Base-by-base conservation (phyloP, 768 basidiomycete genomes). In the Mycena amicta region DNA sequence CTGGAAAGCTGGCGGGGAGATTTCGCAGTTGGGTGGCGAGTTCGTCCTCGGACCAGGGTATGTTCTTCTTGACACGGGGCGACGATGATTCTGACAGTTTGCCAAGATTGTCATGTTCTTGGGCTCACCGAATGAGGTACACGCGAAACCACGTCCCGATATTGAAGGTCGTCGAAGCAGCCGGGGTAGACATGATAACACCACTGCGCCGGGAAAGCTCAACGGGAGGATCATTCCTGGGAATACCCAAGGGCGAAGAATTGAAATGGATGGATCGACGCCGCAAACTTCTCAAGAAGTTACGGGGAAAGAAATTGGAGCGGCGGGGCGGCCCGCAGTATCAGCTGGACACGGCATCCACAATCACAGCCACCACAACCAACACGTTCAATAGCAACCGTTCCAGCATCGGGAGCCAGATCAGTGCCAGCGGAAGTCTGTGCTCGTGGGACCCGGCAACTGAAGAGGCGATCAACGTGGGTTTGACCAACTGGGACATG, bases 11-110 rank as follows among this genome's bases (percentile, higher is more conserved):
- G 80, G 80, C n/a, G 87, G 87, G 0, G 80, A 87, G 58, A 68
- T 80, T 54, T 70, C 80, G 18, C 89, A 89, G 65, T 72, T 90
- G 18, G 89, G 89, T 26, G 89, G 89, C 33, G 89, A 91, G 71
- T 90, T 90, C 63, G 76, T 90, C 25, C 77, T 90, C 16, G 84
- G 83, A 15, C 84, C 85, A 8, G 85, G 83, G 83, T 85, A 60
- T 61, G 79, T 67, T 13, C 16, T 59, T 47, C 18, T 16, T 8
- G 1, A 2, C 8, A 3, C 31, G 30, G 45, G 30, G 20, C 20
- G 2, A 5, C 56, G 56, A 29, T 64, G 23, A 5, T 29, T 51
- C 31, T 55, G 37, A 53, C 43, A 52, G 47, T 26, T 23, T n/a
- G n/a, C 58, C 54, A 50, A 84, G 86, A 18, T 63, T 84, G 53